Base-by-base conservation (phyloP, 805 yeast genomes). In the Priceomyces melissophilus region DNA sequence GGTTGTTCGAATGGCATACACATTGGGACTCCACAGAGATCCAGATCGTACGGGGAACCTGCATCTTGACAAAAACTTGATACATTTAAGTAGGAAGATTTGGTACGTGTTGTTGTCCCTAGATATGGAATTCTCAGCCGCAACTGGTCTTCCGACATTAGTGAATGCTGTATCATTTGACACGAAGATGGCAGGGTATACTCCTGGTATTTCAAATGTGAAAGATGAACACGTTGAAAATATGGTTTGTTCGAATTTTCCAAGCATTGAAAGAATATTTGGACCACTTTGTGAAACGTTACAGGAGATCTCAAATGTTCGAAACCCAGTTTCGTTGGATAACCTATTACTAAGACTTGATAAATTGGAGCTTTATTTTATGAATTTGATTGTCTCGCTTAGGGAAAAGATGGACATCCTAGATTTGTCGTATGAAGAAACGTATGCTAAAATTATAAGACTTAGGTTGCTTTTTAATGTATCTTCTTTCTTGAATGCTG, bases 1-100 rank as follows among this genome's bases (percentile, higher is more conserved):
- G 60, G 64, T 81, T 25, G 60, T 81, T 11, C 87, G 81, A 51
- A 79, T 83, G 84, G 86, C 83, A 0, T 69, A 77, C 40, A 71
- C 82, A 30, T 70, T 82, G 47, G 90, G 89, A 0, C 54, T 83
- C 17, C 82, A 83, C 54, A 68, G 88, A 49, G 89, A 83, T 47
- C 88, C 89, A 0, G 73, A 69, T 38, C 66, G 67, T 37, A 77
- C 76, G 48, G 15, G 58, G 46, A 39, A 32, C 49, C 41, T 48
- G 8, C 39, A 32, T 33, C 35, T 35, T 30, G 55, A 52, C 33
- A 51, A 45, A 14, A 44, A 40, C 12, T 16, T 29, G 26, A 35
- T 47, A 47, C 48, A 58, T 38, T 44, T 61, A 26, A 42, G 55
- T 38, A 39, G 67, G 35, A 62, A 62, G 33, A 50, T 62, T 9